A percentile compares a stretch with the other conserved stretches of the same genome.
Conservation (phyloP, 106 monocot species). For the Gastrodia elata region DNA sequence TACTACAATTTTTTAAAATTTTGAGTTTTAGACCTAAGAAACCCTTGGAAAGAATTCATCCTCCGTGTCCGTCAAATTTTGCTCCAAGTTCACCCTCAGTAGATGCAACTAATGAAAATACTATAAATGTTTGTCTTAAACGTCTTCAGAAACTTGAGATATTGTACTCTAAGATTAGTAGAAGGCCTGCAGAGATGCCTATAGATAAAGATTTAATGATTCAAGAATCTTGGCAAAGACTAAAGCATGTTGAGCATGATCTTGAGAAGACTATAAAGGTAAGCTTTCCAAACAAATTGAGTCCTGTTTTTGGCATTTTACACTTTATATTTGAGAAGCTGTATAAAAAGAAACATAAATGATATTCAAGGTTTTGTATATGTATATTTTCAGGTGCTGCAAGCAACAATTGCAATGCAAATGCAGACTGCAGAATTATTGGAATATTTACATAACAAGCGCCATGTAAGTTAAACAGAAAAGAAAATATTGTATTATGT, state of each 20-base stretch:
- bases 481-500: not conserved
- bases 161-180: not conserved
- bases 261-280: conserved; percentile 3
- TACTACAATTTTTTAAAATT: not conserved
- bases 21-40: not conserved
- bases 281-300: no score
- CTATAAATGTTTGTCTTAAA: not conserved
- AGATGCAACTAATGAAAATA: not conserved
- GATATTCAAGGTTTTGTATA: no score
- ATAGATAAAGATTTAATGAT: not conserved
- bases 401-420: conserved; percentile 4
- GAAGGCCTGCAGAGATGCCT: not conserved
- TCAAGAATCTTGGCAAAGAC: not conserved
- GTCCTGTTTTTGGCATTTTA: not conserved
- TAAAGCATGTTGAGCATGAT: not conserved
- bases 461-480: not conserved
- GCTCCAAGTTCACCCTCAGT: not conserved
- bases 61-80: not conserved
- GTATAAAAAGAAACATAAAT: no score
- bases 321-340: not conserved
- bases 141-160: not conserved
- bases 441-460: not conserved
- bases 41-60: not conserved
- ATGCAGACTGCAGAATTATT: conserved; percentile 1
- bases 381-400: conserved; percentile 5